phyloP scores from a whole-genome alignment of 768 basidiomycete species.

The Boletus rubroflammeus region DNA sequence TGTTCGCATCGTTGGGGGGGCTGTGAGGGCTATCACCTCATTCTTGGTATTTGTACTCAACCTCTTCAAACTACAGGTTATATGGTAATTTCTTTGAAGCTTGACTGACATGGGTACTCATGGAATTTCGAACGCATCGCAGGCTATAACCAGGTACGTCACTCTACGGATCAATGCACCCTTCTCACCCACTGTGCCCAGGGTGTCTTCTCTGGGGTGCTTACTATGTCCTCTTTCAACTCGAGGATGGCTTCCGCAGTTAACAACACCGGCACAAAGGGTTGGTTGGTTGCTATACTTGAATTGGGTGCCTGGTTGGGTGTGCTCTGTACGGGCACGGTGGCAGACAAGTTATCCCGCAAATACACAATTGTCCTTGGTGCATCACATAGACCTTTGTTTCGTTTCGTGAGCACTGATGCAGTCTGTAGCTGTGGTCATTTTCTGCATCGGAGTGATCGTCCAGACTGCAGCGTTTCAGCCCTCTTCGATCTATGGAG shows the following conservation, averaged over 20 bases:
- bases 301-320: constrained; percentile 78
- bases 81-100: constrained; percentile 46
- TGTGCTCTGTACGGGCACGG: constrained; percentile 64
- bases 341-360: constrained; percentile 69
- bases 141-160: constrained; percentile 63
- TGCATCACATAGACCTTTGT: constrained; percentile 19
- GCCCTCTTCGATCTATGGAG: constrained; percentile 66
- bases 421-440: constrained; percentile 43
- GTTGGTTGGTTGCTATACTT: constrained; percentile 72
- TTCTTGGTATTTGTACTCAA: background rate
- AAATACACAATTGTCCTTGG: constrained; percentile 68
- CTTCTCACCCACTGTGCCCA: constrained; percentile 20
- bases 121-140: background rate
- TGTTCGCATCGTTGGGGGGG: constrained; percentile 79
- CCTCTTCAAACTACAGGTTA: constrained; percentile 38
- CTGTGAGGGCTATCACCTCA: constrained; percentile 42
- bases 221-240: constrained; percentile 54
- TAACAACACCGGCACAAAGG: constrained; percentile 49
- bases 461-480: constrained; percentile 60
- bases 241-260: constrained; percentile 55
- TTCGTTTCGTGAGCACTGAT: background rate
- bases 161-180: background rate
- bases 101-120: background rate
- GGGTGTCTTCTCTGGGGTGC: constrained; percentile 77
- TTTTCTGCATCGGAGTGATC: constrained; percentile 71